Percentiles rank a stretch among this genome's conserved stretches.
These are phyloP conservation scores for Elymus sibiricus DNA, from an alignment of 176 grass and related monocot species.

Conservation along the genomic window DNA sequence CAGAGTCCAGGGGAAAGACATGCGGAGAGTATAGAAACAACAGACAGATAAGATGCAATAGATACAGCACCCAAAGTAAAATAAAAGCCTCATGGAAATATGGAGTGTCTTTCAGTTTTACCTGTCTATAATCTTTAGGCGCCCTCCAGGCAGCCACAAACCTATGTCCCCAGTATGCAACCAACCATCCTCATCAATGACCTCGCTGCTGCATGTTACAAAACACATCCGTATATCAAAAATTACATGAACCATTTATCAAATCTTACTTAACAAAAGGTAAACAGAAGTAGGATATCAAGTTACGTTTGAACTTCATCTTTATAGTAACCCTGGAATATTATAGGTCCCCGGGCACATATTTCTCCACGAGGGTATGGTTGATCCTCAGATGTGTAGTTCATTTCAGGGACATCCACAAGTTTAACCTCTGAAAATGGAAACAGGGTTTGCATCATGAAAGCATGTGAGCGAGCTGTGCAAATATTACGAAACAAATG, in stretches of 20 bases:
- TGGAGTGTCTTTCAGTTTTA: slow-evolving; percentile 22
- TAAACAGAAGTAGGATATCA: background rate
- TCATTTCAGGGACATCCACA: slow-evolving; percentile 97
- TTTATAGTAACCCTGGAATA: slow-evolving; percentile 86
- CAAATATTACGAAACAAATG: slow-evolving; percentile 7
- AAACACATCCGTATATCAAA: slow-evolving; percentile 14
- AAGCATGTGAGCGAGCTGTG: slow-evolving; percentile 5
- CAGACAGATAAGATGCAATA: background rate
- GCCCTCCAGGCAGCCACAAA: slow-evolving; percentile 89
- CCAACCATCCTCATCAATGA: slow-evolving; percentile 90
- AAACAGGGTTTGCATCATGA: slow-evolving; percentile 6
- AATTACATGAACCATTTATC: slow-evolving; percentile 25
- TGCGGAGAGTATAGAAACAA: background rate
- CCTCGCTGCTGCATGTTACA: slow-evolving; percentile 59
- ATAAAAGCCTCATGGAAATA: background rate
- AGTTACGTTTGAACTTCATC: slow-evolving; percentile 89
- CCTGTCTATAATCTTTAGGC: slow-evolving; percentile 96
- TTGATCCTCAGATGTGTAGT: slow-evolving; percentile 87
- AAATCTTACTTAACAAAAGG: background rate
- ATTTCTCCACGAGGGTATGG: slow-evolving; percentile 96
- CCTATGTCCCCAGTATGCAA: slow-evolving; percentile 98
- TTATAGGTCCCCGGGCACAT: slow-evolving; percentile 78
- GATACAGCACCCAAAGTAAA: background rate
- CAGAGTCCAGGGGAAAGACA: background rate
- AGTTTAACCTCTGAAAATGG: slow-evolving; percentile 88